These are phyloP conservation scores for Linum usitatissimum DNA, from an alignment of 345 rosid species.

Conservation along the genomic window DNA sequence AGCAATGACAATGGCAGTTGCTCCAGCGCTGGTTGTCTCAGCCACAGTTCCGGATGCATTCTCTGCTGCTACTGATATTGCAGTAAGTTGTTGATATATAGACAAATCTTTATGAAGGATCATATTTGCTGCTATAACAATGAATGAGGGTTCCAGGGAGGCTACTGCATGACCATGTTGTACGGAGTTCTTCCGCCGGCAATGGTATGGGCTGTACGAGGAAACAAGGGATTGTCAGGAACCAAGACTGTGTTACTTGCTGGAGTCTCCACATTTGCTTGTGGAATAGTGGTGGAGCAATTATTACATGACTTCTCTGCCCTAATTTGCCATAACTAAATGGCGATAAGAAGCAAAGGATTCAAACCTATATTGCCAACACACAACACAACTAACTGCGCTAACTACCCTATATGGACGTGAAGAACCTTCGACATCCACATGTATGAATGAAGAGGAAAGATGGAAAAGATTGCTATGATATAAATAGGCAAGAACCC, in stretches of 20 bases:
- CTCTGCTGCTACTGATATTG: conserved; percentile 54
- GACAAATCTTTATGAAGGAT: neutral
- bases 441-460: no score
- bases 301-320: conserved; percentile 27
- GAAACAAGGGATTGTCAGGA: conserved; percentile 16
- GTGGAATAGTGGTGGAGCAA: conserved; percentile 38
- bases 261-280: conserved; percentile 37
- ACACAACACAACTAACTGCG: no score
- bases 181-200: conserved; percentile 64
- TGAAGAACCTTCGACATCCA: no score
- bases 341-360: no score
- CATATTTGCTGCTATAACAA: neutral
- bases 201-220: conserved; percentile 50
- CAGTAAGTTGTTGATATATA: conserved; percentile 29
- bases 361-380: no score
- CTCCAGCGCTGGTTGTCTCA: conserved; percentile 44
- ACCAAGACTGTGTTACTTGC: conserved; percentile 27
- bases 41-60: conserved; percentile 49
- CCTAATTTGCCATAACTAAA: no score
- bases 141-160: conserved; percentile 29
- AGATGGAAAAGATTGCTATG: no score
- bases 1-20: conserved; percentile 35
- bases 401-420: no score
- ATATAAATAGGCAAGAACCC: no score
- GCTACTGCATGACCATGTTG: conserved; percentile 57